phyloP scores from a whole-genome alignment of 192 early-diverging fungal species.

The Mycoemilia scoparia region DNA sequence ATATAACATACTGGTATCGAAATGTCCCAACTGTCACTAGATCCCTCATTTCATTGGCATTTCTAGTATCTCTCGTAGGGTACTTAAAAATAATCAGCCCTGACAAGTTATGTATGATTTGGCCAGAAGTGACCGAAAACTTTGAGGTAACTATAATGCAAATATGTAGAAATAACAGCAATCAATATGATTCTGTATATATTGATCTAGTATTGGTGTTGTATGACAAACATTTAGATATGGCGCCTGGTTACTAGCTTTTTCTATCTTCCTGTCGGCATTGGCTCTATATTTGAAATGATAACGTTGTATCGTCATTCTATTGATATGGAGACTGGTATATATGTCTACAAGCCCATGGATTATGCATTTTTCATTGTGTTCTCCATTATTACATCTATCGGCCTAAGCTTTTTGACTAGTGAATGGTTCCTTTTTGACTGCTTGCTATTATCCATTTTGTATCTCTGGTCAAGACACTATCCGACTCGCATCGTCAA shows the following conservation, averaged over 20 bases:
- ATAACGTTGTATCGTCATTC: slow-evolving; percentile 63
- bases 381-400: slow-evolving; percentile 11
- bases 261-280: slow-evolving; percentile 30
- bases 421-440: slow-evolving; percentile 26
- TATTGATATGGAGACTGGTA: slow-evolving; percentile 41
- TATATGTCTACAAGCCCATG: slow-evolving; percentile 45
- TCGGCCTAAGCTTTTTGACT: too few species aligned
- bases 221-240: slow-evolving; percentile 42
- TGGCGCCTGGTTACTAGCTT: slow-evolving; percentile 63
- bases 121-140: slow-evolving; percentile 2
- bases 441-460: slow-evolving; percentile 36
- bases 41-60: too few species aligned
- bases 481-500: slow-evolving; percentile 33
- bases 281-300: slow-evolving; percentile 44
- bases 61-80: too few species aligned
- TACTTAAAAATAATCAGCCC: slow-evolving; percentile 6
- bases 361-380: slow-evolving; percentile 67
- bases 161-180: slow-evolving; percentile 5
- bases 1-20: too few species aligned
- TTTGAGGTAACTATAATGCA: too few species aligned
- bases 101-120: slow-evolving; percentile 9
- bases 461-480: slow-evolving; percentile 63
- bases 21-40: too few species aligned
- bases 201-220: slow-evolving; percentile 34
- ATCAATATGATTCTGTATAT: slow-evolving; percentile 4